Conservation (phyloP, 2,329 filamentous ascomycete species). For the Pyricularia grisea region DNA sequence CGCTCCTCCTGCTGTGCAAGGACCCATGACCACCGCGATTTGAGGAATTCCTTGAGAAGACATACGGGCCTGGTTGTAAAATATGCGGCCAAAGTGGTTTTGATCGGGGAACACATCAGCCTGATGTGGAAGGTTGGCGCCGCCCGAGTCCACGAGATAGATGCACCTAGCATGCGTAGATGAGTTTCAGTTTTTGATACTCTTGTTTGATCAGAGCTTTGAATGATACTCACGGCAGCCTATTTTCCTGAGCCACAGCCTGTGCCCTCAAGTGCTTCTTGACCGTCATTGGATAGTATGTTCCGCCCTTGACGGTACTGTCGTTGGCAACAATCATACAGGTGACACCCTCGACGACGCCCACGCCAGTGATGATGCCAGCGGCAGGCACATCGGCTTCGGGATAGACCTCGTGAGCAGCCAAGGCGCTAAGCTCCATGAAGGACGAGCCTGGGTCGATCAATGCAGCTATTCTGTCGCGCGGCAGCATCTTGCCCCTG, state of each 20-base stretch:
- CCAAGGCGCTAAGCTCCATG: slow-evolving; percentile 86
- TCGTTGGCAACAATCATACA: slow-evolving; percentile 95
- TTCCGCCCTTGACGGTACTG: slow-evolving; percentile 93
- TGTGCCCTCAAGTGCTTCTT: slow-evolving; percentile 96
- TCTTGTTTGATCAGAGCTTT: background rate
- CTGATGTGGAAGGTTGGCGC: slow-evolving; percentile 90
- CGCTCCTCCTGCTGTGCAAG: slow-evolving; percentile 89
- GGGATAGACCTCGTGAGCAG: slow-evolving; percentile 75
- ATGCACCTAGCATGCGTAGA: slow-evolving; percentile 51
- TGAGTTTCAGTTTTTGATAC: background rate
- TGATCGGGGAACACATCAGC: slow-evolving; percentile 91
- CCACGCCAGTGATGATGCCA: slow-evolving; percentile 87
- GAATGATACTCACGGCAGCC: slow-evolving; percentile 42
- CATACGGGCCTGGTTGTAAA: slow-evolving; percentile 97
- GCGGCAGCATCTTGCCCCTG: slow-evolving; percentile 86
- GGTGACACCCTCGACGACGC: slow-evolving; percentile 79
- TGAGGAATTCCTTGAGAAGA: slow-evolving; percentile 82
- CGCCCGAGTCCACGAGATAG: slow-evolving; percentile 92
- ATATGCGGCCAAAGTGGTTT: slow-evolving; percentile 94
- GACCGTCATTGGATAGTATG: slow-evolving; percentile 93
- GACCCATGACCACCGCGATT: slow-evolving; percentile 92
- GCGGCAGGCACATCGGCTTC: slow-evolving; percentile 82
- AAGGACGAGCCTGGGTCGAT: slow-evolving; percentile 87
- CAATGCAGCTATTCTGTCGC: slow-evolving; percentile 79
- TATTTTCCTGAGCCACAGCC: slow-evolving; percentile 82